A percentile compares a stretch with the other conserved stretches of the same genome.
Evolutionary conservation across 192 early-diverging fungal species (phyloP).

Genomic region (Funneliformis geosporum): DNA sequence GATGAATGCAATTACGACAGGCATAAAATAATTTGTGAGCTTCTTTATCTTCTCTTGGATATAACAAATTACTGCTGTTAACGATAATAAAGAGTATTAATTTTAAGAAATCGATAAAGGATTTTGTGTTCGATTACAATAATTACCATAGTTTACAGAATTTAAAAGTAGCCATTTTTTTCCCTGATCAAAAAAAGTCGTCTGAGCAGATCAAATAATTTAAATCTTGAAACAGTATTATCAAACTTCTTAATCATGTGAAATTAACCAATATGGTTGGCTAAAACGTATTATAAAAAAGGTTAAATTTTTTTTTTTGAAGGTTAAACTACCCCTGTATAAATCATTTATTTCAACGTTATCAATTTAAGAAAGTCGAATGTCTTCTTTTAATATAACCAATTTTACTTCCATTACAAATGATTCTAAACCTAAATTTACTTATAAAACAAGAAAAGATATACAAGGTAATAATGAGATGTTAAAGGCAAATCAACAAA

Average conservation of each 20-base stretch:
- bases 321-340: too few species aligned
- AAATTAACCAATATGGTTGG: too few species aligned
- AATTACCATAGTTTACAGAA: constrained; percentile 10
- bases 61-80: constrained; percentile 76
- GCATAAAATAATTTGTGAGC: constrained; percentile 62
- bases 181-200: background rate
- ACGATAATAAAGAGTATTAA: background rate
- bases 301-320: too few species aligned
- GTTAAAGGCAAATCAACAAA: background rate
- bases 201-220: too few species aligned
- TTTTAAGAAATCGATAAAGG: background rate
- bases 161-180: constrained; percentile 24
- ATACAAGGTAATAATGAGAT: too few species aligned
- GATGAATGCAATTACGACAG: constrained; percentile 76
- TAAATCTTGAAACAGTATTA: too few species aligned
- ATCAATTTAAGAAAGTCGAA: too few species aligned
- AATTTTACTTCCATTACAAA: background rate
- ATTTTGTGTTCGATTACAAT: background rate
- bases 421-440: background rate
- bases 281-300: too few species aligned
- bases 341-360: too few species aligned
- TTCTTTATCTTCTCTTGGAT: constrained; percentile 70
- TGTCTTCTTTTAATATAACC: background rate
- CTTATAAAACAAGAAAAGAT: background rate
- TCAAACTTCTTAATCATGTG: too few species aligned